These are phyloP conservation scores for Roridomyces roridus DNA, from an alignment of 768 basidiomycete species.

Conservation along the genomic window DNA sequence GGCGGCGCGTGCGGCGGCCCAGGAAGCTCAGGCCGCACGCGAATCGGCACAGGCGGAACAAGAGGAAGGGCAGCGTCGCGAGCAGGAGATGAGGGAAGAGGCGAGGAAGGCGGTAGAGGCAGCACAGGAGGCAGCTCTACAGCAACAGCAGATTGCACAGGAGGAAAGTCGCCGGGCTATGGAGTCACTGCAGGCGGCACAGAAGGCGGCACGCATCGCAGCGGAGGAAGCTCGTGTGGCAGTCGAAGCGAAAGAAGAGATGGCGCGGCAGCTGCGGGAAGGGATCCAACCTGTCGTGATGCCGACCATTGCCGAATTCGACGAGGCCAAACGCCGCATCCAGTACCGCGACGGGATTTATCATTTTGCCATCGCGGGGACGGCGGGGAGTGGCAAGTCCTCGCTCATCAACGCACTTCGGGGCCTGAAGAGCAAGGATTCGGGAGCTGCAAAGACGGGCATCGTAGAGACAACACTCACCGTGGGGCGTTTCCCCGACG, in stretches of 20 bases:
- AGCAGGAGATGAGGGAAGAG: not conserved
- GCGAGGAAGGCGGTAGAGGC: slow-evolving; percentile 9
- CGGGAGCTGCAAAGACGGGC: no score
- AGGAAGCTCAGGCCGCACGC: not conserved
- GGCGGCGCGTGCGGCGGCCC: no score
- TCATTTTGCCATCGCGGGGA: no score
- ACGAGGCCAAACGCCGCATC: slow-evolving; percentile 1
- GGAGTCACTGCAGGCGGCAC: not conserved
- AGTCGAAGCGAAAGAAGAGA: not conserved
- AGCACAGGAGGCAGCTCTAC: slow-evolving; percentile 31
- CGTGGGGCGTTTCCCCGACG: slow-evolving; percentile 32
- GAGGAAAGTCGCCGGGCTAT: slow-evolving; percentile 17
- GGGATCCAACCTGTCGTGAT: slow-evolving; percentile 33
- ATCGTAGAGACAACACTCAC: no score
- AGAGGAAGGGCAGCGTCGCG: not conserved
- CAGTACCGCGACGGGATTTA: slow-evolving; percentile 28
- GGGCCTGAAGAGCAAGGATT: no score
- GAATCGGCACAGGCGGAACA: not conserved
- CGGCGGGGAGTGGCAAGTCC: slow-evolving; percentile 41
- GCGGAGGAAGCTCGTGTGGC: not conserved
- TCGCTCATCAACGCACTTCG: slow-evolving; percentile 43
- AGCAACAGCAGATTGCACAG: slow-evolving; percentile 33
- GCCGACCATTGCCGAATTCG: slow-evolving; percentile 31
- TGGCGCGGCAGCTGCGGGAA: not conserved
- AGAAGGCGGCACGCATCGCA: not conserved